Base-by-base conservation (phyloP, 169 alveolate species). In the Eimeria praecox region DNA sequence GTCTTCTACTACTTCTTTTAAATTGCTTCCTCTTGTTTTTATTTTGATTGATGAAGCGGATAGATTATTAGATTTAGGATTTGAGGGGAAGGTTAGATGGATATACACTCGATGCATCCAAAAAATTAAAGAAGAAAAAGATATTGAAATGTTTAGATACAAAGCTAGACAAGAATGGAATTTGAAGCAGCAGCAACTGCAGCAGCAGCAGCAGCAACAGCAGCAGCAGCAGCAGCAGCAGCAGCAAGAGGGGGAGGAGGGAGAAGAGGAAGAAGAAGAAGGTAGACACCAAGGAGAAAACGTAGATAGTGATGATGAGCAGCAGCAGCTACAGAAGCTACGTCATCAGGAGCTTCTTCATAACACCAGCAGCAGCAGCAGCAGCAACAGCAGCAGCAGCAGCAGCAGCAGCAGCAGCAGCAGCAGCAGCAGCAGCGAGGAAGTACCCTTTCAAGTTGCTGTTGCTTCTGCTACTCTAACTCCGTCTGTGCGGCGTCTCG, bases 21-120 rank as follows among this genome's bases (percentile, higher is more conserved):
- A 80, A 33, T 98, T 98, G 44, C 97, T 97, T 82, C 94, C 97
- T 66, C 98, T 98, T 54, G 93, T 97, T 46, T 96, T 94, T 62
- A 85, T 96, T 87, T 98, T 99, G 12, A 96, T 99, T 46, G 99
- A 99, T 97, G 99, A 99, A 95, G 99, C 99, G 12, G 99, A 99
- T 96, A 98, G 99, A 92, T 97, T 99, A 78, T 97, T 99, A 62
- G 99, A 99, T 96, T 97, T 99, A 98, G 99, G 99, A 52, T 99
- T 99, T 95, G 99, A 98, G 92, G 97, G 98, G 56, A 99, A 99
- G 97, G 97, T 99, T 96, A 98, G 98, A 94, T 95, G 35, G 5
- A 94, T 94, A 35, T 62, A 82, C 87, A 66, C 62, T 14, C 18
- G 52, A 62, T 78, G 89, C 52, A 22, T 42, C 44, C 59, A 82